A percentile compares a stretch with the other conserved stretches of the same genome.
phyloP scores from a whole-genome alignment of 2,329 filamentous ascomycete species.

The Pseudocercospora macadamiae region DNA sequence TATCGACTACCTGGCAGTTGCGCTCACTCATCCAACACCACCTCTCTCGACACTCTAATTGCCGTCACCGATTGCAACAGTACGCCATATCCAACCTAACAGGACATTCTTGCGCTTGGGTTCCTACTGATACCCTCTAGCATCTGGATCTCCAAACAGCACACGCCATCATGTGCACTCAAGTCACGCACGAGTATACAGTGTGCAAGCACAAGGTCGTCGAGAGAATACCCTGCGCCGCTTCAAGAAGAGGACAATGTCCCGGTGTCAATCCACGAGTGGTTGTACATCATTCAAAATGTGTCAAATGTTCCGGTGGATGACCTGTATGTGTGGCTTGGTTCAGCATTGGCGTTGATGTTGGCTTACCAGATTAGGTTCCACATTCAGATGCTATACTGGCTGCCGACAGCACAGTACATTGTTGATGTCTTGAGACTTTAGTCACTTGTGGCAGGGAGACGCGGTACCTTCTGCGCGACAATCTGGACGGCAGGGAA shows the following conservation, averaged over 20 bases:
- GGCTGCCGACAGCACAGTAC: conserved; percentile 16
- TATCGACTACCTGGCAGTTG: background rate
- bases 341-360: background rate
- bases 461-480: conserved; percentile 7
- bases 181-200: conserved; percentile 51
- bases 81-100: background rate
- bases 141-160: background rate
- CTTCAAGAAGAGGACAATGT: conserved; percentile 48
- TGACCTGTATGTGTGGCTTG: conserved; percentile 18
- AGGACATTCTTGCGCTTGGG: background rate
- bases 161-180: conserved; percentile 47
- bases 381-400: background rate
- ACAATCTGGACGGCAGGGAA: conserved; percentile 6
- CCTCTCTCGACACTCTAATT: background rate
- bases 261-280: conserved; percentile 46
- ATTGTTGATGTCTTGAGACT: conserved; percentile 17
- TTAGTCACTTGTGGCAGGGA: conserved; percentile 7
- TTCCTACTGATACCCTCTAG: background rate
- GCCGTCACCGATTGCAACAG: background rate
- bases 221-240: conserved; percentile 51
- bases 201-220: conserved; percentile 48
- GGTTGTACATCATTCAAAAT: conserved; percentile 54
- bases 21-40: background rate
- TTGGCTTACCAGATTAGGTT: background rate
- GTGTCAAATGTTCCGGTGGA: conserved; percentile 50